Evolutionary conservation across 2,329 filamentous ascomycete genomes (phyloP).

Genomic region (Lachnellula occidentalis): DNA sequence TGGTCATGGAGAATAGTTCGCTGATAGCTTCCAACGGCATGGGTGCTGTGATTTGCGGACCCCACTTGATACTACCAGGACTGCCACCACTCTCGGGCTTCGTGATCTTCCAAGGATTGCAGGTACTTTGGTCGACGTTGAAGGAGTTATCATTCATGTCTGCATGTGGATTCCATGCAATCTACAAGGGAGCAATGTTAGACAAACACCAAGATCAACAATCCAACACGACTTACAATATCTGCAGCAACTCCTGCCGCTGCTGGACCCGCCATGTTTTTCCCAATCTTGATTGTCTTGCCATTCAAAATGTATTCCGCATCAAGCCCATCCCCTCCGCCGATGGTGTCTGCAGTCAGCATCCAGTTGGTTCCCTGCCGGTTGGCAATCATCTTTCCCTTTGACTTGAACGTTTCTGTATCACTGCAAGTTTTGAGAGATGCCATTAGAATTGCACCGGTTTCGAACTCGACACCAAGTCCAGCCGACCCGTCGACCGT

Average conservation of each 20-base stretch:
- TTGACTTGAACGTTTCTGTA: too few relatives aligned
- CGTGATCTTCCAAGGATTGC: constrained; percentile 7
- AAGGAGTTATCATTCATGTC: constrained; percentile 1
- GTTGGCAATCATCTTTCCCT: too few relatives aligned
- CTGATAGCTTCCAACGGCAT: constrained; percentile 8
- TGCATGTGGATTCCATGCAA: constrained; percentile 1
- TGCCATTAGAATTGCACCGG: too few relatives aligned
- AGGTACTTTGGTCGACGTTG: not conserved
- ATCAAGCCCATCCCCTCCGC: constrained; percentile 1
- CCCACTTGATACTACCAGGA: not conserved
- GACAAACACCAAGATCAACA: not conserved
- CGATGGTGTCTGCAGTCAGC: constrained; percentile 19
- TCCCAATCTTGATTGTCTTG: constrained; percentile 21
- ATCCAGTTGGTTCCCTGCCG: constrained; percentile 8
- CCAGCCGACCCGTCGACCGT: too few relatives aligned
- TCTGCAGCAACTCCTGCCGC: constrained; percentile 12
- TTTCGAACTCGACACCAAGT: too few relatives aligned
- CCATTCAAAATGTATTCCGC: constrained; percentile 26
- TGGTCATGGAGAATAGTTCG: too few relatives aligned
- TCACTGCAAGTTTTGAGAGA: too few relatives aligned
- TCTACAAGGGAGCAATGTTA: constrained; percentile 1
- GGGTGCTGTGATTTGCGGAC: constrained; percentile 6
- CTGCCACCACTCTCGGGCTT: not conserved
- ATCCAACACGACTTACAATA: constrained; percentile 14
- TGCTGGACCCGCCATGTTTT: constrained; percentile 13